Conservation (phyloP, 2,329 filamentous ascomycete genomes). For the Paraconiothyrium brasiliense region DNA sequence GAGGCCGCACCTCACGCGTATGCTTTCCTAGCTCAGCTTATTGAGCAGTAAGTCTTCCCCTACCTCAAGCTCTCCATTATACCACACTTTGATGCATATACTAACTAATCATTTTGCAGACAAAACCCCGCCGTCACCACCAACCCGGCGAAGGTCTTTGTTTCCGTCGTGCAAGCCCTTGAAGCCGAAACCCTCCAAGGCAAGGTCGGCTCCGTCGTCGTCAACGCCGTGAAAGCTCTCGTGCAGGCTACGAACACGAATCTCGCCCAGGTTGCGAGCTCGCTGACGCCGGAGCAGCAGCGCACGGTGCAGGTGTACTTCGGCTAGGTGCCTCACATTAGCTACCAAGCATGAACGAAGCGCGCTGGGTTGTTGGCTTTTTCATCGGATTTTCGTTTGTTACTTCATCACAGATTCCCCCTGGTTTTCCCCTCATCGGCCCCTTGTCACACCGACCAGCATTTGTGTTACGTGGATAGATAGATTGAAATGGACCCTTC, state of each 20-base stretch:
- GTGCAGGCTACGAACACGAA: slow-evolving; percentile 78
- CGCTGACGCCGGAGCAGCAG: slow-evolving; percentile 82
- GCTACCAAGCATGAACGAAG: no score
- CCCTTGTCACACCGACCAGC: slow-evolving; percentile 1
- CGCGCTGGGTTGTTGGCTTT: neutral
- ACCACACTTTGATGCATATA: neutral
- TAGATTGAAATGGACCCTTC: slow-evolving; percentile 3
- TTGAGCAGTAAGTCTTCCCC: slow-evolving; percentile 82
- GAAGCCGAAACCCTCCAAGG: slow-evolving; percentile 91
- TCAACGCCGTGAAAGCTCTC: slow-evolving; percentile 79
- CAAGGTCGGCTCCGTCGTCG: slow-evolving; percentile 79
- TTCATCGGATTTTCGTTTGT: slow-evolving; percentile 23
- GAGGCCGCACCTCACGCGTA: slow-evolving; percentile 98
- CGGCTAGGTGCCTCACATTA: slow-evolving; percentile 57
- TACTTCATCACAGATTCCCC: slow-evolving; percentile 36
- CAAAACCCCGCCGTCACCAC: slow-evolving; percentile 83
- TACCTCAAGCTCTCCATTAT: neutral
- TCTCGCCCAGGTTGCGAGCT: slow-evolving; percentile 76
- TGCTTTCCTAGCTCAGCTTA: slow-evolving; percentile 87
- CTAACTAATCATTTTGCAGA: slow-evolving; percentile 57
- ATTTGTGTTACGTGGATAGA: slow-evolving; percentile 14
- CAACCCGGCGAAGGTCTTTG: slow-evolving; percentile 83
- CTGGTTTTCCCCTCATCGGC: slow-evolving; percentile 8
- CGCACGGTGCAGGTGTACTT: slow-evolving; percentile 81
- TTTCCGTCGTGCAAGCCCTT: slow-evolving; percentile 84